Base-by-base conservation (phyloP, 495 filamentous ascomycete genomes). In the Darksidea phi region DNA sequence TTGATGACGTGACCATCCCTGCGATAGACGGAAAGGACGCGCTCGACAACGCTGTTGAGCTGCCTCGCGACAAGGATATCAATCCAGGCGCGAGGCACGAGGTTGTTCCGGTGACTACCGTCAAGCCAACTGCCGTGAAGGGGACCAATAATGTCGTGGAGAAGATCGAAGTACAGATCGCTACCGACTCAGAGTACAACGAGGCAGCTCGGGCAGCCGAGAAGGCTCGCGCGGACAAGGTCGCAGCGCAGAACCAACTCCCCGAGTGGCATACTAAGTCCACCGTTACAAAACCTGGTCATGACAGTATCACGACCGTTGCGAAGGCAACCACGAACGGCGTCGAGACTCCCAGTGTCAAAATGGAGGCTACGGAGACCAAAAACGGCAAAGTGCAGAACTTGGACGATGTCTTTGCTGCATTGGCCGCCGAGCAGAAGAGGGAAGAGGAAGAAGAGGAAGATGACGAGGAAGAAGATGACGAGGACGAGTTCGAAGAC, bases 221-320 rank as follows among this genome's bases (percentile, higher is more conserved):
- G 66, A 79, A 82, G 36, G 82, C 81, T 46, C 80, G 86, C 54
- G 91, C 89, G 67, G 89, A 89, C 53, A 82, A 83, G 48, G 72
- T 93, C 59, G 86, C 88, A 47, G 80, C 83, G 64, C 88, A 95
- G 73, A 99, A 99, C 61, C 84, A 84, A 4, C 76, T 99, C 37
- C 94, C 94, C 0, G 79, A 85, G 11, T 97, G 95, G 91, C 91
- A 96, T 69, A 89, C 88, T 1, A 84, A 89, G 47, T 91, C 86
- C 46, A 96, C 93, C 1, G 89, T 99, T 42, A 75, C 78, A 5
- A 75, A 76, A 71, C 38, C 64, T 37, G 48, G 46, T 2, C 70
- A 58, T 21, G n/a, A 52, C 25, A 56, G 56, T 4, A 63, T 48
- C 11, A 64, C 57, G 4, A 70, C 18, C n/a, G 34, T 13, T 24